Percentiles rank a stretch among this genome's conserved stretches.
Conservation (phyloP, 331 rosid species). For the Cydonia oblonga region DNA sequence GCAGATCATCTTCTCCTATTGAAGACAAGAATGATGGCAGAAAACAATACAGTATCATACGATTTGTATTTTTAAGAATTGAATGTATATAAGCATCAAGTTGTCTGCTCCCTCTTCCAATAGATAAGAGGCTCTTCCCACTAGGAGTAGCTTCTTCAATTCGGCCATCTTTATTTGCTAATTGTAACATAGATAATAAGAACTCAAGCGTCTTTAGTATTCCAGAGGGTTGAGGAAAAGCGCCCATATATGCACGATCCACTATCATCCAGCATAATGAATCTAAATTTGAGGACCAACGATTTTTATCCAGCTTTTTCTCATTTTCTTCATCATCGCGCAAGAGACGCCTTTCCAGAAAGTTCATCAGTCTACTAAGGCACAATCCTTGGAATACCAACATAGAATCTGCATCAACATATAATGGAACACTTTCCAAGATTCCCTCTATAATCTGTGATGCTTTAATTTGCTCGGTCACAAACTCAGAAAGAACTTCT, state of each 20-base stretch:
- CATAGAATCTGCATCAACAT: slow-evolving; percentile 71
- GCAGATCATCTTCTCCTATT: slow-evolving; percentile 82
- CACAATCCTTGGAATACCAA: slow-evolving; percentile 95
- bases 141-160: slow-evolving; percentile 87
- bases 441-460: slow-evolving; percentile 69
- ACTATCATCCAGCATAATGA: slow-evolving; percentile 93
- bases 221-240: slow-evolving; percentile 85
- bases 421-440: slow-evolving; percentile 75
- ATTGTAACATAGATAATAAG: slow-evolving; percentile 90
- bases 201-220: slow-evolving; percentile 87
- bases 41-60: slow-evolving; percentile 87
- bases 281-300: slow-evolving; percentile 95
- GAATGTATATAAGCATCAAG: slow-evolving; percentile 95
- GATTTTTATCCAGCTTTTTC: slow-evolving; percentile 84
- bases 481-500: slow-evolving; percentile 91
- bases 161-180: slow-evolving; percentile 95
- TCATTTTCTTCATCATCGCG: slow-evolving; percentile 98
- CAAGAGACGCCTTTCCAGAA: slow-evolving; percentile 89
- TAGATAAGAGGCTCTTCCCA: slow-evolving; percentile 84
- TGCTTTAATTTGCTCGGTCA: slow-evolving; percentile 85
- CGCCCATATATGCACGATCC: slow-evolving; percentile 97
- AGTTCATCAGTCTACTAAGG: slow-evolving; percentile 85
- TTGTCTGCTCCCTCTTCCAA: slow-evolving; percentile 84
- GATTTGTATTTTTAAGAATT: slow-evolving; percentile 77
- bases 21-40: slow-evolving; percentile 74